Percentiles rank a stretch among this genome's conserved stretches.
phyloP scores from a whole-genome alignment of 768 basidiomycete genomes.

The Leccinum subtestaceum region DNA sequence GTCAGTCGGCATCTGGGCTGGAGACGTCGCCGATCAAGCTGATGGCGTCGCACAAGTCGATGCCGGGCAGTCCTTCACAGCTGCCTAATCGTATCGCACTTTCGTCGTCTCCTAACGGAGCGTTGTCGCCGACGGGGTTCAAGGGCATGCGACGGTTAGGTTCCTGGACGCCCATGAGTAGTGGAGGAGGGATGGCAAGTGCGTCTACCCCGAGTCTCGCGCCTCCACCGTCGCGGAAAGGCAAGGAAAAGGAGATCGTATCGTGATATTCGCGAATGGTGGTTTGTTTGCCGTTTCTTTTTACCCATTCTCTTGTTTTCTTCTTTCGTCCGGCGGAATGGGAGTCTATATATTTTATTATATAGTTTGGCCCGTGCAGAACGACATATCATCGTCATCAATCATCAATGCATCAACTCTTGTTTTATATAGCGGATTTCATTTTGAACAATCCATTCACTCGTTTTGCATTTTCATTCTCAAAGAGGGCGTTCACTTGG shows the following conservation, averaged over 20 bases:
- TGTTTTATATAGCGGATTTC: constrained; percentile 16
- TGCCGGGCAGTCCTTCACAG: constrained; percentile 37
- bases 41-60: constrained; percentile 32
- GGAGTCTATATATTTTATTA: not conserved
- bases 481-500: not conserved
- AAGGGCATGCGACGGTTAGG: constrained; percentile 37
- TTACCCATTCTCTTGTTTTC: not conserved
- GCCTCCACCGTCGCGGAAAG: constrained; percentile 42
- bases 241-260: constrained; percentile 42
- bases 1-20: constrained; percentile 17
- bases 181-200: constrained; percentile 33
- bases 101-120: constrained; percentile 6
- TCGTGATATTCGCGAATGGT: constrained; percentile 6
- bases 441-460: constrained; percentile 15
- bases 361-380: not conserved
- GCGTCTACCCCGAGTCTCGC: constrained; percentile 37
- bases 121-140: constrained; percentile 22
- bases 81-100: constrained; percentile 17
- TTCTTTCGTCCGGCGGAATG: constrained; percentile 3
- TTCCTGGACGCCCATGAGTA: constrained; percentile 34
- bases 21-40: constrained; percentile 19
- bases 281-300: not conserved
- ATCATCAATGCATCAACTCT: constrained; percentile 13
- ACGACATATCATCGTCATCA: not conserved
- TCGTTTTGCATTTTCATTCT: constrained; percentile 9